Evolutionary conservation across 352 stramenopile genomes (phyloP).

Genomic region (Phytopythium litorale): DNA sequence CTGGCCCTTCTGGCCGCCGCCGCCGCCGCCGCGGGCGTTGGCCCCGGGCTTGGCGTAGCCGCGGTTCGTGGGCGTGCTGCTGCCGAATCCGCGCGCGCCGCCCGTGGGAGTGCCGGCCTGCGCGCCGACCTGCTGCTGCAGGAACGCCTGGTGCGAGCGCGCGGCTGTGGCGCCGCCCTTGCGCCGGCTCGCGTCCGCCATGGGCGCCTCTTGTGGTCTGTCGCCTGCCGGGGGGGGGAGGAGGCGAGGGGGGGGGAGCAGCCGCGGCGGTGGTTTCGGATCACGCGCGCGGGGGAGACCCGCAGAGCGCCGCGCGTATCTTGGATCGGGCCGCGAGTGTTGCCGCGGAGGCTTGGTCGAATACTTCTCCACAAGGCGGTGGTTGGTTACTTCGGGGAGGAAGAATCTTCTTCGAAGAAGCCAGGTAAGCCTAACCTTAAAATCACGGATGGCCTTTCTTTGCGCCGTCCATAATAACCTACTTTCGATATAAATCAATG

Average conservation of each 20-base stretch:
- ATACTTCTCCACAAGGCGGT: neutral
- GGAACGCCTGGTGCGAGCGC: conserved; percentile 40
- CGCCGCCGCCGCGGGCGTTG: conserved; percentile 3
- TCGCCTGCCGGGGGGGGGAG: neutral
- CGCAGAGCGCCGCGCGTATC: neutral
- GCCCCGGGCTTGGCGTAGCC: conserved; percentile 17
- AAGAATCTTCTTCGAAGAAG: neutral
- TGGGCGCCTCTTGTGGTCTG: conserved; percentile 3
- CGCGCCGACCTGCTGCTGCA: conserved; percentile 21
- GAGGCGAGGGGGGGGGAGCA: too few relatives aligned
- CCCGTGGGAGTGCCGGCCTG: conserved; percentile 14
- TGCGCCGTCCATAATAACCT: too few relatives aligned
- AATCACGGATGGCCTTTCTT: too few relatives aligned
- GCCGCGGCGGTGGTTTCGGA: neutral
- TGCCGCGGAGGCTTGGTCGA: too few relatives aligned
- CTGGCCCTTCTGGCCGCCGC: conserved; percentile 24
- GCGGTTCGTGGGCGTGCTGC: conserved; percentile 15
- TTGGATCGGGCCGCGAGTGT: neutral
- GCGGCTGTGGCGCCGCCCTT: conserved; percentile 30
- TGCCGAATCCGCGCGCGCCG: conserved; percentile 21
- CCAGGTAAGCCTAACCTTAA: neutral
- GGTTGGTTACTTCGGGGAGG: conserved; percentile 1
- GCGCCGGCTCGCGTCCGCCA: conserved; percentile 47
- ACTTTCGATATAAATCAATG: too few relatives aligned
- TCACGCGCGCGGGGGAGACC: neutral